phyloP scores from a whole-genome alignment of 2,329 filamentous ascomycete species.

The Sporothrix schenckii region DNA sequence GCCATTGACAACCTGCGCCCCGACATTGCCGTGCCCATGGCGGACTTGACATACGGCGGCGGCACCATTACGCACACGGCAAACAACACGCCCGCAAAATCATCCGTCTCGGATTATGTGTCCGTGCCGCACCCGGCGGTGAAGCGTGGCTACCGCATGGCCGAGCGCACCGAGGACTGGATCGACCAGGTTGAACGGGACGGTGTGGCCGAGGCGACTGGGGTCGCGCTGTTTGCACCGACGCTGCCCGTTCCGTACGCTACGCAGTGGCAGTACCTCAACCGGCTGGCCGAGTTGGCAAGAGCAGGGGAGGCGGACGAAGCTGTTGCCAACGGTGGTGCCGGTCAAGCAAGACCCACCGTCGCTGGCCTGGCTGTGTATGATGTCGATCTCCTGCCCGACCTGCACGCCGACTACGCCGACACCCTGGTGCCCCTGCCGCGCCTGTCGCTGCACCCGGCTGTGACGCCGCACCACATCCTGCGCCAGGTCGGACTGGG shows the following conservation, averaged over 20 bases:
- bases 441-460: conserved; percentile 72
- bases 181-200: conserved; percentile 66
- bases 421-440: conserved; percentile 63
- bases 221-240: conserved; percentile 60
- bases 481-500: conserved; percentile 76
- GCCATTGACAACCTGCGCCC: conserved; percentile 68
- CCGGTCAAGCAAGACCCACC: conserved; percentile 37
- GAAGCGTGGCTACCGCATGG: conserved; percentile 81
- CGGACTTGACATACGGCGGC: conserved; percentile 62
- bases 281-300: conserved; percentile 60
- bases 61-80: conserved; percentile 39
- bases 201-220: conserved; percentile 39
- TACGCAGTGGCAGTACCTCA: conserved; percentile 78
- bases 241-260: conserved; percentile 75
- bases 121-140: conserved; percentile 48
- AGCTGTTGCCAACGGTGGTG: conserved; percentile 52
- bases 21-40: conserved; percentile 78
- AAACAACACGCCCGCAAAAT: background rate
- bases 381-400: conserved; percentile 68
- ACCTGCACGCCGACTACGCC: conserved; percentile 61
- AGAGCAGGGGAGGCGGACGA: background rate
- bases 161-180: conserved; percentile 83
- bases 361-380: conserved; percentile 78
- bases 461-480: conserved; percentile 72
- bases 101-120: conserved; percentile 10